Base-by-base conservation (phyloP, 495 filamentous ascomycete species). In the Podospora fimiseda region DNA sequence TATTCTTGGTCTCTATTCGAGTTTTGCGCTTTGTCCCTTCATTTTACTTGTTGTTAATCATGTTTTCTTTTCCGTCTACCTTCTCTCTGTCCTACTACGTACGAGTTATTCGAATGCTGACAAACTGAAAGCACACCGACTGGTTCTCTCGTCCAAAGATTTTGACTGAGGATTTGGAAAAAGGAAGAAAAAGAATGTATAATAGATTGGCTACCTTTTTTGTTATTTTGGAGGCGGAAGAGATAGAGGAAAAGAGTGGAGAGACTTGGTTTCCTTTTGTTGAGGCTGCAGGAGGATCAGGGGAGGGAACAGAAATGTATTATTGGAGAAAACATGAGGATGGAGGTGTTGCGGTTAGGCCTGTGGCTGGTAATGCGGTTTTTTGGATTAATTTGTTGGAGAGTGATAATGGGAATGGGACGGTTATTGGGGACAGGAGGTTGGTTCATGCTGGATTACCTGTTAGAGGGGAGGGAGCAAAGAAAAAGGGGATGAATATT, bases 221-320 rank as follows among this genome's bases (percentile, higher is more conserved):
- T 42, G 68, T 65, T 9, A 58, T 70, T 36, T 46, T 75, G 50
- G 62, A 68, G 60, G 57, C 39, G 3, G 61, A 65, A 13, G 48
- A 56, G 24, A 61, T 65, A 23, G 59, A 55, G 8, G 70, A 61
- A 2, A 69, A 54, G 9, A 24, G n/a, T 1, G 58, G 71, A 8
- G 70, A 74, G 63, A 76, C 71, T 0, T 74, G 68, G 69, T 76
- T 76, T 51, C 73, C 71, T 8, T 41, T 59, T 38, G 55, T 74
- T 30, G 64, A 60, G 42, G 23, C 44, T 23, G 14, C 44, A 14
- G 20, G 23, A 48, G 43, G 21, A 38, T 47, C 3, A 44, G 14
- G n/a, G 15, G 40, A 43, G 37, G 41, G 52, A 44, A 33, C 22
- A 50, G 43, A 33, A 8, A 19, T 39, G 62, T 20, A n/a, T n/a